These are phyloP conservation scores for Taiozyma sp. DNA, from an alignment of 1,139 yeast species.

Conservation along the genomic window DNA sequence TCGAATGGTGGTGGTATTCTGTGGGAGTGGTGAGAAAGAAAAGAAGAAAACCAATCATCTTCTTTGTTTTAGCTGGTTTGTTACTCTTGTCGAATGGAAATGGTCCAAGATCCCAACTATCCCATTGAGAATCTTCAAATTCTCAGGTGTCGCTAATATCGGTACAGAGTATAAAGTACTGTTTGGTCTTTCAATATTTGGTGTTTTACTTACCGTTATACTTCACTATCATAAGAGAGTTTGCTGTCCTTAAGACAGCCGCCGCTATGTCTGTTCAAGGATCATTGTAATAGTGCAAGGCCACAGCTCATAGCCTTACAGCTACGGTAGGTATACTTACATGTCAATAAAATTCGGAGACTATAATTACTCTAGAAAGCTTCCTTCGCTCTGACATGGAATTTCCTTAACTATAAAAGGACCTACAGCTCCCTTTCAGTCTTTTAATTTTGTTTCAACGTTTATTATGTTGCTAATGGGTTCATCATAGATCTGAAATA, in stretches of 20 bases:
- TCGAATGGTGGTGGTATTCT: conserved; percentile 47
- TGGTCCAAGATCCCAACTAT: conserved; percentile 48
- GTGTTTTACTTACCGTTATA: conserved; percentile 46
- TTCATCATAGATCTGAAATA: too few relatives aligned
- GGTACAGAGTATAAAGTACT: conserved; percentile 40
- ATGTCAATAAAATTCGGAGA: too few relatives aligned
- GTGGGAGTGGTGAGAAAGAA: conserved; percentile 44
- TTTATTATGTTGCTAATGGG: too few relatives aligned
- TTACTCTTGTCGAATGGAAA: conserved; percentile 44
- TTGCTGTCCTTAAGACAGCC: conserved; percentile 32
- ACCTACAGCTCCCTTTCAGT: too few relatives aligned
- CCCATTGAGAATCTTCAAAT: conserved; percentile 40
- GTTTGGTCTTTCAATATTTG: conserved; percentile 41
- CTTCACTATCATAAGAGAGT: conserved; percentile 41
- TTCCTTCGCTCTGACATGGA: too few relatives aligned
- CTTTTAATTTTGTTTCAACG: too few relatives aligned
- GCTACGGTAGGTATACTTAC: too few relatives aligned
- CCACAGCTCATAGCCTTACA: too few relatives aligned
- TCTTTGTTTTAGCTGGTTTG: conserved; percentile 40
- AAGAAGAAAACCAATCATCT: conserved; percentile 39
- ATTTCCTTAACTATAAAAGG: too few relatives aligned
- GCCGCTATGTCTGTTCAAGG: conserved; percentile 35
- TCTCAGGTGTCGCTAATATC: conserved; percentile 34
- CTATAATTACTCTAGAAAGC: too few relatives aligned
- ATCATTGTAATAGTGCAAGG: too few relatives aligned